These are phyloP conservation scores for Cytospora schulzeri DNA, from an alignment of 2,329 filamentous ascomycete species.

Conservation along the genomic window DNA sequence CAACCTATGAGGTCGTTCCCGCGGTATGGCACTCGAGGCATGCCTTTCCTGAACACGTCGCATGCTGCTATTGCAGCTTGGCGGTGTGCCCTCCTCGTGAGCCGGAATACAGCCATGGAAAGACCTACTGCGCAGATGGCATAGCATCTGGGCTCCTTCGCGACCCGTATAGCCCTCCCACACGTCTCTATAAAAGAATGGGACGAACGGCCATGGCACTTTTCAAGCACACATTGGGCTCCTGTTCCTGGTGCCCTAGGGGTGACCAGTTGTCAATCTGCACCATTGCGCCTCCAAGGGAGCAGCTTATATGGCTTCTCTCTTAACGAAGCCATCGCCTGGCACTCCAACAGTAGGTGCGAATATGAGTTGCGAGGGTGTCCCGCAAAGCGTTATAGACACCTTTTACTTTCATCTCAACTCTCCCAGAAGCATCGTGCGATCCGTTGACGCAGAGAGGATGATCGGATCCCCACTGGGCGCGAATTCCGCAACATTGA, in stretches of 20 bases:
- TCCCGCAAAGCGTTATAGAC: neutral
- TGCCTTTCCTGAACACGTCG: neutral
- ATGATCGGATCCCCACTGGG: constrained; percentile 83
- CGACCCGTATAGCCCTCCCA: neutral
- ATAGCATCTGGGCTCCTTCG: neutral
- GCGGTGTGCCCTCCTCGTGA: neutral
- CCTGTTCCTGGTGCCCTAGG: neutral
- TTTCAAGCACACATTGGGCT: neutral
- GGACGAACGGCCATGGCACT: neutral
- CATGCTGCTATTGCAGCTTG: constrained; percentile 2
- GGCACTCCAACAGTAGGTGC: neutral
- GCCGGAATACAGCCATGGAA: neutral
- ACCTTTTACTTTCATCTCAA: constrained; percentile 57
- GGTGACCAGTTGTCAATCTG: neutral
- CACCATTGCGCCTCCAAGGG: neutral
- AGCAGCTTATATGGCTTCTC: neutral
- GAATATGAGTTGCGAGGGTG: neutral
- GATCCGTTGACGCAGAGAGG: constrained; percentile 87
- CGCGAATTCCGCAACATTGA: constrained; percentile 92
- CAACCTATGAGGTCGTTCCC: neutral
- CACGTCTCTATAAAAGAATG: neutral
- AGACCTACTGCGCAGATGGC: neutral
- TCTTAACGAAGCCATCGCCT: neutral
- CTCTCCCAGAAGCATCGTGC: constrained; percentile 81
- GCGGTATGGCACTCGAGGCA: neutral